Evolutionary conservation across 768 basidiomycete genomes (phyloP).

Genomic region (Mycena albidolilacea): DNA sequence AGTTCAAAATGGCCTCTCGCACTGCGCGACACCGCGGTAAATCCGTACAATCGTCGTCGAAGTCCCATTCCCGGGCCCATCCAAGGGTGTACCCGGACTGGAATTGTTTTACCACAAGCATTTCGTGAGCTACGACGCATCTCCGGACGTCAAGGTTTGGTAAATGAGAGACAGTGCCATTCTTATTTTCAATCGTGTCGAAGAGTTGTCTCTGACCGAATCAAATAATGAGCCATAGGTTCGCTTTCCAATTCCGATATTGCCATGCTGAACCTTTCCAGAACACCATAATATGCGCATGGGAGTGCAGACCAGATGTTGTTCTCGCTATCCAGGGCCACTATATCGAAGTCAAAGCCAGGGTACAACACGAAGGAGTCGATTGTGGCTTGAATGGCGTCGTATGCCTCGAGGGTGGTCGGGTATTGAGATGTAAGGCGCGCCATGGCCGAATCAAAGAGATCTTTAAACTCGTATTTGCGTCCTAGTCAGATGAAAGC

Average conservation of each 20-base stretch:
- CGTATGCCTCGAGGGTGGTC: not conserved
- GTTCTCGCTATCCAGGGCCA: not conserved
- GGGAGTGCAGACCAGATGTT: not conserved
- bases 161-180: not conserved
- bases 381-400: not conserved
- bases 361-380: not conserved
- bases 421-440: not conserved
- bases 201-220: not conserved
- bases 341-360: not conserved
- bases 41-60: not conserved
- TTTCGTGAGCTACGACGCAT: not conserved
- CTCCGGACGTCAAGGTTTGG: not conserved
- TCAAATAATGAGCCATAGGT: not conserved
- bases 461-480: conserved; percentile 4
- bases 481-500: not conserved
- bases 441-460: not conserved
- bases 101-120: not conserved
- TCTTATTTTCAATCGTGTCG: not conserved
- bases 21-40: not conserved
- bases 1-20: not conserved
- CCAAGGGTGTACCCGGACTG: not conserved
- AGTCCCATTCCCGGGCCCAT: not conserved
- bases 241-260: not conserved
- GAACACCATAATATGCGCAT: not conserved
- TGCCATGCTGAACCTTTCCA: not conserved